Evolutionary conservation across 2,329 filamentous ascomycete species (phyloP).

Genomic region (Penicillium corylophilum): DNA sequence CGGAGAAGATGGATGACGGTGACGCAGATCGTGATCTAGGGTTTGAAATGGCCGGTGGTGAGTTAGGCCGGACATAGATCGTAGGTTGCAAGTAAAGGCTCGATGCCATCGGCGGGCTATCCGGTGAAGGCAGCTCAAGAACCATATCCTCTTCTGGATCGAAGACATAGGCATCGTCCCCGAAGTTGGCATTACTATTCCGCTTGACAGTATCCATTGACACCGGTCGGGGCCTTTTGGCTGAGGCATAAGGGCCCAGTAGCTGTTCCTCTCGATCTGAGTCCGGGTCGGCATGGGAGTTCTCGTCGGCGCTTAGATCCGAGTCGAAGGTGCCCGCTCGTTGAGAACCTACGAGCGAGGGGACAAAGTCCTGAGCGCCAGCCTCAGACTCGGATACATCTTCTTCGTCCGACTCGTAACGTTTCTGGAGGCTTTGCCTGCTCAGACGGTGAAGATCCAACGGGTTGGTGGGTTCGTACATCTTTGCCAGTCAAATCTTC

Average conservation of each 20-base stretch:
- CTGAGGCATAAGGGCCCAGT: slow-evolving; percentile 20
- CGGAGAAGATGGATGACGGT: slow-evolving; percentile 28
- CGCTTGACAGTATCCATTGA: slow-evolving; percentile 39
- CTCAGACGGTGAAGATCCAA: slow-evolving; percentile 33
- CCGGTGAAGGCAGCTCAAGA: slow-evolving; percentile 33
- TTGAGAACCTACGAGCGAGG: slow-evolving; percentile 32
- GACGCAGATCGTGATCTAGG: slow-evolving; percentile 28
- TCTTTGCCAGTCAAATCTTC: slow-evolving; percentile 12
- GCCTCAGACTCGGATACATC: slow-evolving; percentile 39
- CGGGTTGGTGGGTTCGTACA: slow-evolving; percentile 29
- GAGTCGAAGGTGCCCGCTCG: slow-evolving; percentile 29
- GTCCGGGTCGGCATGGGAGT: slow-evolving; percentile 24
- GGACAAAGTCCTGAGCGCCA: slow-evolving; percentile 31
- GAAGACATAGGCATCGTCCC: slow-evolving; percentile 31
- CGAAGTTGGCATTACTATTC: slow-evolving; percentile 32
- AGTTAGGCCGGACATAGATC: slow-evolving; percentile 30
- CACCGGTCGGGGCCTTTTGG: slow-evolving; percentile 32
- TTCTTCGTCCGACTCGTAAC: slow-evolving; percentile 42
- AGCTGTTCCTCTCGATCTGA: slow-evolving; percentile 23
- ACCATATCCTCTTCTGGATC: slow-evolving; percentile 35
- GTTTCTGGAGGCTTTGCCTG: slow-evolving; percentile 30
- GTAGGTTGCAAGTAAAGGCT: slow-evolving; percentile 31
- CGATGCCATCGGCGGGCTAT: slow-evolving; percentile 27
- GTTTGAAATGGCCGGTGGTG: slow-evolving; percentile 12
- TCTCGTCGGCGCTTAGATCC: slow-evolving; percentile 32